These are phyloP conservation scores for Neocucurbitaria cava DNA, from an alignment of 2,329 filamentous ascomycete species.

Conservation along the genomic window DNA sequence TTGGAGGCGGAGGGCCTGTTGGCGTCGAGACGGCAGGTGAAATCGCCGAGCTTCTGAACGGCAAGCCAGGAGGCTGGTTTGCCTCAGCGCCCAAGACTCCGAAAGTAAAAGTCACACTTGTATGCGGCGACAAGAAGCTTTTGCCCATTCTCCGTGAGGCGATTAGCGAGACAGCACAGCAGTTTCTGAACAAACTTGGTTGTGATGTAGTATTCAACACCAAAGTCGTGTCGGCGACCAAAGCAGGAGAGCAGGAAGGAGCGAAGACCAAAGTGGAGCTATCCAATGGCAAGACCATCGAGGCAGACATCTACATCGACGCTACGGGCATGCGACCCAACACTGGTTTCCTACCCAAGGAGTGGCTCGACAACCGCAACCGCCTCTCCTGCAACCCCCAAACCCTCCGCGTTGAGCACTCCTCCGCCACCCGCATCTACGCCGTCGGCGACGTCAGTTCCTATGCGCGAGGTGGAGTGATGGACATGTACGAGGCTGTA, in stretches of 20 bases:
- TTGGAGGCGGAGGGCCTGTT: conserved; percentile 59
- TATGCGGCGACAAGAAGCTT: conserved; percentile 54
- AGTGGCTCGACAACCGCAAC: conserved; percentile 57
- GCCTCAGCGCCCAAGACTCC: conserved; percentile 47
- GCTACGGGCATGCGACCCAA: conserved; percentile 61
- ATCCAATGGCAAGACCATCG: conserved; percentile 56
- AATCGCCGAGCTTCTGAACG: conserved; percentile 53
- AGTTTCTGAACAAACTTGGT: conserved; percentile 55
- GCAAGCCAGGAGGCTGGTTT: conserved; percentile 46
- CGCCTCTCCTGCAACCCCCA: conserved; percentile 58
- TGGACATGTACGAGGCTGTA: conserved; percentile 52
- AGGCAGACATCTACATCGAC: conserved; percentile 62
- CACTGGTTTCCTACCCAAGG: conserved; percentile 59
- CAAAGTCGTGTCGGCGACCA: conserved; percentile 38
- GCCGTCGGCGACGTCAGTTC: conserved; percentile 58
- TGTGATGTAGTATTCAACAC: conserved; percentile 55
- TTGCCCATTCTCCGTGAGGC: conserved; percentile 53
- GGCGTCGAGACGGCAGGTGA: conserved; percentile 61
- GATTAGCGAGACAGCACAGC: conserved; percentile 56
- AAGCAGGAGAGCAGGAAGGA: conserved; percentile 38
- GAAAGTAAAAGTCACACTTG: conserved; percentile 54
- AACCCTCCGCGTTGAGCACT: conserved; percentile 56
- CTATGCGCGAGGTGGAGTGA: conserved; percentile 53
- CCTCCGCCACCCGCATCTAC: conserved; percentile 54
- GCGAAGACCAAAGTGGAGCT: conserved; percentile 53